Evolutionary conservation across 805 yeast genomes (phyloP).

Genomic region (Starmerella tilneyi): DNA sequence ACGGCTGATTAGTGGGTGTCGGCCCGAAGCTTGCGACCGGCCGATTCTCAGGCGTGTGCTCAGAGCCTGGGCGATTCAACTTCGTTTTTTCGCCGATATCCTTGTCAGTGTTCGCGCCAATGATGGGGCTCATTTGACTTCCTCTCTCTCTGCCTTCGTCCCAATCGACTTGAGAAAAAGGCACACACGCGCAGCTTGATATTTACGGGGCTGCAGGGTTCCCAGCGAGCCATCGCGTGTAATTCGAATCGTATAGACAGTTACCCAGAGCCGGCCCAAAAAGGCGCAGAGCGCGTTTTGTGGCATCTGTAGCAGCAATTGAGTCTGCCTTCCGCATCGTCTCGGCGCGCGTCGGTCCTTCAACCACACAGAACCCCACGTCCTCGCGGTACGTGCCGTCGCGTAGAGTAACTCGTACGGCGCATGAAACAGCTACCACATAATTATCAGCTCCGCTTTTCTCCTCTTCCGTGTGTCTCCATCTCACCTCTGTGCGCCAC

Average conservation of each 20-base stretch:
- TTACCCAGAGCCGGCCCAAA: conserved; percentile 67
- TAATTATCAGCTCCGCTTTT: background rate
- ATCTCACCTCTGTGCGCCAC: conserved; percentile 12
- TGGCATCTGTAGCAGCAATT: conserved; percentile 58
- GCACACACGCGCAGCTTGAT: background rate
- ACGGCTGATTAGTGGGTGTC: no score
- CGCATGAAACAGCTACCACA: conserved; percentile 9
- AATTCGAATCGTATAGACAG: conserved; percentile 32
- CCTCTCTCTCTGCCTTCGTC: no score
- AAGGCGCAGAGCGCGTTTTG: conserved; percentile 66
- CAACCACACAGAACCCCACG: conserved; percentile 65
- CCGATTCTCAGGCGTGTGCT: no score
- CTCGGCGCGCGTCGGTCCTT: conserved; percentile 42
- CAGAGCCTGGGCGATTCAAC: no score
- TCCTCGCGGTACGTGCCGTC: conserved; percentile 80
- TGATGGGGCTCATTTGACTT: no score
- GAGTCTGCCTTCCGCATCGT: conserved; percentile 75
- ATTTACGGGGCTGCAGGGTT: conserved; percentile 1
- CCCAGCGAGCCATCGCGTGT: conserved; percentile 12
- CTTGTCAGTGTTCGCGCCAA: no score
- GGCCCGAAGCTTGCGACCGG: no score
- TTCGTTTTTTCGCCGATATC: no score
- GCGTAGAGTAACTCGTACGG: conserved; percentile 56
- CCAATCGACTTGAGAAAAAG: no score
- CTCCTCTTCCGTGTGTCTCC: background rate